Base-by-base conservation (phyloP, 1,284 basidiomycete species). In the Ustilago bromivora region DNA sequence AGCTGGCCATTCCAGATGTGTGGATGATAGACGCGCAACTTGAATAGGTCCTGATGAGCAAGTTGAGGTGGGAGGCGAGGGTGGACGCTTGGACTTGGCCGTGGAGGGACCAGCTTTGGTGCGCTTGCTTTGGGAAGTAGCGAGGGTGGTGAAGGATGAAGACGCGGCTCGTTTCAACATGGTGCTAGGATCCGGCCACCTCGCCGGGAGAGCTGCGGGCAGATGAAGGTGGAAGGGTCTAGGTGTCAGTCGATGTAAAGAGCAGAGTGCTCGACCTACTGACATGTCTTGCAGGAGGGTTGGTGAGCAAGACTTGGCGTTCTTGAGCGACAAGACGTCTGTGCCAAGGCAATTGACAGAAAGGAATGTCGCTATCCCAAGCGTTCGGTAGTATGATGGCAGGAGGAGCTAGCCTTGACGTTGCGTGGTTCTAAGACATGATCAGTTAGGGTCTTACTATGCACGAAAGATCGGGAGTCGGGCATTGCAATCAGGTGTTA, bases 1-100 rank as follows among this genome's bases (percentile, higher is more conserved):
- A 2, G 73, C 73, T 12, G 76, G 76, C 76, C 76, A 79, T 76
- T 75, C 73, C 36, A 69, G 64, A 61, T 56, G 28, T 15, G 47
- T 36, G 8, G 43, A 13, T 5, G 64, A 63, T 2, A 76, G 53
- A 13, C 76, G 69, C 0, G 73, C 61, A 1, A 79, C 73, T 19
- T 65, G 40, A 11, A 71, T 63, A 2, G 34, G 54, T n/a, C 55
- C 43, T 31, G 47, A 32, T 31, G 61, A 35, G 12, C 55, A 41
- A 15, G 40, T 23, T 17, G 57, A 41, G 10, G 64, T 0, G 4
- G 57, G 40, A 12, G 56, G 40, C 4, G 70, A 56, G 6, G 46
- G 38, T 11, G 47, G 32, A 8, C 49, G 49, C 15, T 53, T 38
- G 17, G 57, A 31, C 12, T 62, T 57, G 19, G 34, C 6, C 3